These are phyloP conservation scores for Colletotrichum neosansevieriae DNA, from an alignment of 2,329 filamentous ascomycete genomes.

Conservation along the genomic window DNA sequence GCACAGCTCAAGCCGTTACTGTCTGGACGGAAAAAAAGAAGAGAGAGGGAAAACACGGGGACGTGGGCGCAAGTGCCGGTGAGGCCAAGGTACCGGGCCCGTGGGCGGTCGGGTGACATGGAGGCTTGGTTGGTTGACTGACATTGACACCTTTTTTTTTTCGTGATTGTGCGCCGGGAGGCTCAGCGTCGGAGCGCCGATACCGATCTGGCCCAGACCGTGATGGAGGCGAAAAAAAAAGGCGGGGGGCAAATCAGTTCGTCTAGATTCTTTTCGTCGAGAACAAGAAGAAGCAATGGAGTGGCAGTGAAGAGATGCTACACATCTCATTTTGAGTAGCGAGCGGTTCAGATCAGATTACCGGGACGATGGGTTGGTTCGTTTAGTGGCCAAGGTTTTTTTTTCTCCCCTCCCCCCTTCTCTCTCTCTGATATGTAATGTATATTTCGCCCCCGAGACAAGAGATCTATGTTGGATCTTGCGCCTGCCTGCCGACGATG, in stretches of 20 bases:
- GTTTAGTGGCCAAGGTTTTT: not conserved
- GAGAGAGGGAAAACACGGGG: not conserved
- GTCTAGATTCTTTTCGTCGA: too few relatives aligned
- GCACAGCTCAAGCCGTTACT: too few relatives aligned
- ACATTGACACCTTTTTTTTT: not conserved
- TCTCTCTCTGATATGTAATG: too few relatives aligned
- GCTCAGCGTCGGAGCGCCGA: slow-evolving; percentile 17
- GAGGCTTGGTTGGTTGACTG: not conserved
- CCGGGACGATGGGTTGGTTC: not conserved
- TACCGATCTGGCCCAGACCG: not conserved
- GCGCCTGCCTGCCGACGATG: too few relatives aligned
- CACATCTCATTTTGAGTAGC: not conserved
- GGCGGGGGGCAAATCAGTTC: not conserved
- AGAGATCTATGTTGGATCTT: not conserved
- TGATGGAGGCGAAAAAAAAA: not conserved
- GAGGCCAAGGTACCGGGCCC: not conserved
- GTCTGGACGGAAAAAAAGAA: too few relatives aligned
- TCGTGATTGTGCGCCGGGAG: not conserved
- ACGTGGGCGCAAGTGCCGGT: slow-evolving; percentile 9
- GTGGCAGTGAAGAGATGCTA: too few relatives aligned
- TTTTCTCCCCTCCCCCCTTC: not conserved
- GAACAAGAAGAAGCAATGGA: too few relatives aligned
- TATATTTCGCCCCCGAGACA: not conserved
- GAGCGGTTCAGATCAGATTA: slow-evolving; percentile 9
- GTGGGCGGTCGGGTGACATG: slow-evolving; percentile 9